Conservation (phyloP, 139 green algal genomes). For the Closterium sp. region DNA sequence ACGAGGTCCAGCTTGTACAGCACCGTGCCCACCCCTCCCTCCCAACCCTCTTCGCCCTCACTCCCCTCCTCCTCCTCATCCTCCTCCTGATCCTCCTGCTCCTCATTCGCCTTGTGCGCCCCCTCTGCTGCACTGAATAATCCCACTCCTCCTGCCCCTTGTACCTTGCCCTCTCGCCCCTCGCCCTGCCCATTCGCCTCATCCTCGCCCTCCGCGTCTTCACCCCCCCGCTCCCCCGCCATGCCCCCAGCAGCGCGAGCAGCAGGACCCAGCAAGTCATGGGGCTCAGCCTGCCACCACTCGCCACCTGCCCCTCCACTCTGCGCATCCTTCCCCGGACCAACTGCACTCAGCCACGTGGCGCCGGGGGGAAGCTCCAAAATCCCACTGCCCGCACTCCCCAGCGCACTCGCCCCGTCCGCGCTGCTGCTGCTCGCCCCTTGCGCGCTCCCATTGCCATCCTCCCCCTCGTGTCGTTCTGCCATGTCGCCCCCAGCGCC, state of each 20-base stretch:
- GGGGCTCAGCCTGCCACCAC: neutral
- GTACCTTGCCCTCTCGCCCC: neutral
- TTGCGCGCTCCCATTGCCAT: neutral
- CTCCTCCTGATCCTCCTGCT: neutral
- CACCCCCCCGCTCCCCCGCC: neutral
- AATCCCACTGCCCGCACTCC: neutral
- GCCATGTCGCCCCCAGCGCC: neutral
- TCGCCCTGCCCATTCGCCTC: too few species aligned
- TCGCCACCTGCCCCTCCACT: neutral
- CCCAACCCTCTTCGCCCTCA: constrained; percentile 17
- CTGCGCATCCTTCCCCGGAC: neutral
- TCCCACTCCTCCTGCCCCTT: neutral
- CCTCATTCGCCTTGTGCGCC: neutral
- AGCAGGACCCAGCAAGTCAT: neutral
- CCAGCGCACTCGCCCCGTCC: neutral
- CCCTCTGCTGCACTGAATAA: neutral
- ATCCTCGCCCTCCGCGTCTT: neutral
- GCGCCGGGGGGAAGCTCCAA: neutral
- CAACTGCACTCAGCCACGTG: neutral
- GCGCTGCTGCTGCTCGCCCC: neutral
- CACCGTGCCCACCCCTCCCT: constrained; percentile 13
- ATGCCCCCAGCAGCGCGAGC: neutral
- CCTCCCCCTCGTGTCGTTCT: neutral
- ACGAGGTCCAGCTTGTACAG: constrained; percentile 47
- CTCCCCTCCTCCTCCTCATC: constrained; percentile 1